These are phyloP conservation scores for Pseudopithomyces maydicus DNA, from an alignment of 2,329 filamentous ascomycete species.

Conservation along the genomic window DNA sequence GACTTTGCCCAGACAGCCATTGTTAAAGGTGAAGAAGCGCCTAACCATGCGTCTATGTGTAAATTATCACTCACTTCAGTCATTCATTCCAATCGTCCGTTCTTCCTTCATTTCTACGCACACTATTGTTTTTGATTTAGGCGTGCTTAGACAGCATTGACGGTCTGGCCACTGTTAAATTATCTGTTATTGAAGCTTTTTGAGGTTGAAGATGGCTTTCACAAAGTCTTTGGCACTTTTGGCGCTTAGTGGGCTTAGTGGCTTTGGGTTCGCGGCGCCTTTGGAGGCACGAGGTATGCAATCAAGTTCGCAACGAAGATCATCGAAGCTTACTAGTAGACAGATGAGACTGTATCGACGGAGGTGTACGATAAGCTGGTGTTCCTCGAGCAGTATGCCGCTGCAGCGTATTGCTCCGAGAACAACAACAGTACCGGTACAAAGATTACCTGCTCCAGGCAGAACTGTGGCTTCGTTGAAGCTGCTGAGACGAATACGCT, in stretches of 20 bases:
- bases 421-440: slow-evolving; percentile 54
- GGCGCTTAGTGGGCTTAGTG: slow-evolving; percentile 2
- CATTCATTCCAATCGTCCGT: not conserved
- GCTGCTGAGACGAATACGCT: slow-evolving; percentile 52
- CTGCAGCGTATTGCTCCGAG: slow-evolving; percentile 57
- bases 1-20: not conserved
- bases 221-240: slow-evolving; percentile 3
- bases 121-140: not conserved
- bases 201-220: not conserved
- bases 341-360: slow-evolving; percentile 38
- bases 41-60: not conserved
- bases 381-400: slow-evolving; percentile 58
- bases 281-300: slow-evolving; percentile 35
- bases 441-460: slow-evolving; percentile 50
- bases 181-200: not conserved
- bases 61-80: not conserved
- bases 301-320: not conserved
- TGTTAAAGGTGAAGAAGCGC: not conserved
- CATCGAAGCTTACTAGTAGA: not conserved
- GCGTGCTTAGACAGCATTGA: not conserved
- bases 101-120: not conserved
- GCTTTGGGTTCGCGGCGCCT: slow-evolving; percentile 30
- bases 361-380: slow-evolving; percentile 48
- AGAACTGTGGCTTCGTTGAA: slow-evolving; percentile 56
- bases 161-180: not conserved